Percentiles rank a stretch among this genome's conserved stretches.
These are phyloP conservation scores for Neurospora sp. DNA, from an alignment of 495 filamentous ascomycete species.

Conservation along the genomic window DNA sequence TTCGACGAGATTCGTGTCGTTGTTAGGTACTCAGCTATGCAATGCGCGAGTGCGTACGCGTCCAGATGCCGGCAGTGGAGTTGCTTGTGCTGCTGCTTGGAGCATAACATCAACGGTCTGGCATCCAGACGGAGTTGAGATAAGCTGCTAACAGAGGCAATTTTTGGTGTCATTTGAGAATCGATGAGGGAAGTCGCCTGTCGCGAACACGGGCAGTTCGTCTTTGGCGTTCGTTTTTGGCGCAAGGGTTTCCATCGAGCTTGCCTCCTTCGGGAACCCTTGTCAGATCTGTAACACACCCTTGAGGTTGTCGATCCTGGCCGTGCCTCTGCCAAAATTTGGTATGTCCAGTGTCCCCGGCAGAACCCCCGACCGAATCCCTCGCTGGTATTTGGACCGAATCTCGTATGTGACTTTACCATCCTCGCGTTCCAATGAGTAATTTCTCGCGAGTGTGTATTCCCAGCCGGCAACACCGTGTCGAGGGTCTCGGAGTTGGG, in stretches of 20 bases:
- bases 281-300: conserved; percentile 24
- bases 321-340: conserved; percentile 21
- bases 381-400: conserved; percentile 11
- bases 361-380: conserved; percentile 5
- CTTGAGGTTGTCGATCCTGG: conserved; percentile 21
- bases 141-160: background rate
- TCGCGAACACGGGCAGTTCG: background rate
- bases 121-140: background rate
- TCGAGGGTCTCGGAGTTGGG: background rate
- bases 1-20: background rate
- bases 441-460: conserved; percentile 1
- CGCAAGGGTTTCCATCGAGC: background rate
- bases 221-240: background rate
- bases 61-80: background rate
- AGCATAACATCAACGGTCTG: background rate
- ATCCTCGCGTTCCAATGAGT: background rate
- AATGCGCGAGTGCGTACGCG: background rate
- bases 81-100: background rate
- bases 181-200: background rate
- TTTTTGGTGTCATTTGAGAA: background rate
- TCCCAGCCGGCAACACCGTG: background rate
- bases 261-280: conserved; percentile 8
- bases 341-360: background rate
- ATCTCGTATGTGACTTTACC: background rate
- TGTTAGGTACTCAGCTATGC: background rate